These are phyloP conservation scores for Ogataea trehalophila DNA, from an alignment of 805 yeast genomes.

Conservation along the genomic window DNA sequence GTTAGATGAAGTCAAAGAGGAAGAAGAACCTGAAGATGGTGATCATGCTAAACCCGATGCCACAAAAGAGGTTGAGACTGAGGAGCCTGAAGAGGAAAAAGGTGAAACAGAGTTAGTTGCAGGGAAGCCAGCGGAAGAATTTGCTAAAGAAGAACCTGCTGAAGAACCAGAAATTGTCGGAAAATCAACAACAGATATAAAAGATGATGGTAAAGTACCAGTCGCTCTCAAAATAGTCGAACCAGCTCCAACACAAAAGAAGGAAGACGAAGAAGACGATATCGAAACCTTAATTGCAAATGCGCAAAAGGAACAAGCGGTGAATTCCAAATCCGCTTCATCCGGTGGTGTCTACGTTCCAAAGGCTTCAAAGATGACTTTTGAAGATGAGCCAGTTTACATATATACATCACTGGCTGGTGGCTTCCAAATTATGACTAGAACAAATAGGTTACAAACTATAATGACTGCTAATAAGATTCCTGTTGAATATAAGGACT, in stretches of 20 bases:
- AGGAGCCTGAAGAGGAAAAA: conserved; percentile 5
- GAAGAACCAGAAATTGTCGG: conserved; percentile 8
- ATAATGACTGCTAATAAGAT: conserved; percentile 72
- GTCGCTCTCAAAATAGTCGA: background rate
- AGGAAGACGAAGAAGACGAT: conserved; percentile 17
- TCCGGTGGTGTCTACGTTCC: conserved; percentile 29
- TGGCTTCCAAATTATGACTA: conserved; percentile 70
- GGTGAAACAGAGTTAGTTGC: conserved; percentile 4
- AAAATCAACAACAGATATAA: conserved; percentile 5
- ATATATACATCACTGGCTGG: conserved; percentile 85
- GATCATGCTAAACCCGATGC: too few species aligned
- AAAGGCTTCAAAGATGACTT: conserved; percentile 28
- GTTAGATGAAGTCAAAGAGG: conserved; percentile 16
- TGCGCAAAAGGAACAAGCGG: conserved; percentile 22
- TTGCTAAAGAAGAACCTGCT: conserved; percentile 6
- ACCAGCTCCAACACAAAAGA: background rate
- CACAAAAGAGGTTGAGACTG: conserved; percentile 11
- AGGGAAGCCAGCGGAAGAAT: conserved; percentile 9
- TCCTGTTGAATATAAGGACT: conserved; percentile 63
- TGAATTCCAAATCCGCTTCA: conserved; percentile 1
- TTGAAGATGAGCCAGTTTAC: conserved; percentile 59
- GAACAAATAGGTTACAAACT: conserved; percentile 72
- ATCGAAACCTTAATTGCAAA: conserved; percentile 24
- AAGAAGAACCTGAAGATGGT: conserved; percentile 6
- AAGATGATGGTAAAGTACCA: conserved; percentile 4